phyloP scores from a whole-genome alignment of 306 rosid genomes.

The Sicyos baderoa region DNA sequence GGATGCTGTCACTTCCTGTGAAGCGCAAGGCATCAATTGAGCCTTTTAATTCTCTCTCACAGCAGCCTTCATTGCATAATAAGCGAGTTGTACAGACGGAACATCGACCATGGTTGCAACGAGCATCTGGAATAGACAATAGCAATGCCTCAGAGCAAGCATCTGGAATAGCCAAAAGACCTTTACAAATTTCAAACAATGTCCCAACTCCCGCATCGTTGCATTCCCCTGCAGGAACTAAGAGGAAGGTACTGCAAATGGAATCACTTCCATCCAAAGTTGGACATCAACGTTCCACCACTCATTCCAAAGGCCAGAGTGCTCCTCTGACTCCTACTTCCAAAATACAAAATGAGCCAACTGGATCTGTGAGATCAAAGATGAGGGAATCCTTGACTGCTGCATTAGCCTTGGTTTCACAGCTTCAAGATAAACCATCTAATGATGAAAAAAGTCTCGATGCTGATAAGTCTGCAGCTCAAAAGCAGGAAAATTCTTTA shows the following conservation, averaged over 20 bases:
- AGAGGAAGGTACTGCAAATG: slow-evolving; percentile 47
- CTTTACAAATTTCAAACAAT: slow-evolving; percentile 33
- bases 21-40: slow-evolving; percentile 67
- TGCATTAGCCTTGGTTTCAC: slow-evolving; percentile 66
- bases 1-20: slow-evolving; percentile 33
- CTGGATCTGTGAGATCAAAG: slow-evolving; percentile 81
- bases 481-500: slow-evolving; percentile 28
- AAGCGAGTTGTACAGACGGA: slow-evolving; percentile 51
- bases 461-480: slow-evolving; percentile 22
- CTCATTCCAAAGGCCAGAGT: slow-evolving; percentile 45
- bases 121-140: slow-evolving; percentile 33
- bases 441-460: slow-evolving; percentile 28
- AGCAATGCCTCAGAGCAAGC: slow-evolving; percentile 35
- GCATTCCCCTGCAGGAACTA: slow-evolving; percentile 29
- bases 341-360: slow-evolving; percentile 56
- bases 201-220: slow-evolving; percentile 26
- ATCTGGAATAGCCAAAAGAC: slow-evolving; percentile 33
- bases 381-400: slow-evolving; percentile 85
- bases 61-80: slow-evolving; percentile 31
- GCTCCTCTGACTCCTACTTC: slow-evolving; percentile 37
- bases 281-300: slow-evolving; percentile 45
- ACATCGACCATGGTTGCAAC: slow-evolving; percentile 77
- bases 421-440: not conserved
- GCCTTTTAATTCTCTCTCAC: slow-evolving; percentile 20
- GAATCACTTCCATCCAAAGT: slow-evolving; percentile 46